Evolutionary conservation across 805 yeast genomes (phyloP), one percentile per base, ranked within the genome.

Genomic region (Debaryomyces tyrocola): DNA sequence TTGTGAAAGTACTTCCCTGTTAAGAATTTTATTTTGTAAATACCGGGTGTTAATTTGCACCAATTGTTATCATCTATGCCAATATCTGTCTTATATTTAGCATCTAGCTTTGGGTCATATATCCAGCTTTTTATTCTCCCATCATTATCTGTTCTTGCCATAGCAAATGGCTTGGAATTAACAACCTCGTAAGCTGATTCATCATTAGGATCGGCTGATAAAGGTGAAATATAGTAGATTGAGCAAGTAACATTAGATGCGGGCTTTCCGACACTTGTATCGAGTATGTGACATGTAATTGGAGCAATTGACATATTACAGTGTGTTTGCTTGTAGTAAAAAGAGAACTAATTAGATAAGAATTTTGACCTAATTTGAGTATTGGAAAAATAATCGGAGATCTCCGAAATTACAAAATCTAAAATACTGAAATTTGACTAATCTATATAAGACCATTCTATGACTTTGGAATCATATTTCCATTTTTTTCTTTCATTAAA

Each of bases 271-370:
- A 74, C 66, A 8, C 87, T 83, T 6, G 97, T 90, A 59, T 91
- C 96, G 18, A 91, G 73, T 8, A 91, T 80, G 63, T 91, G 98
- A 69, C 97, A 91, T 2, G 97, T 90, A 34, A 90, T 80, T 37
- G 92, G 92, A 28, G 64, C 68, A 29, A 63, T 68, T 15, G 67
- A 56, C 66, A 64, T 48, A 14, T n/a, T 28, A 11, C 4, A 20
- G n/a, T 15, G 18, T 38, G 14, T 21, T 21, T 24, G 27, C 10
- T 24, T 7, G 36, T 17, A 20, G 17, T n/a, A 24, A 33, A 42
- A 28, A 38, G 35, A 33, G n/a, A n/a, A 35, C 20, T 10, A 21
- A 37, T 21, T 41, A 33, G n/a, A 18, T 20, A n/a, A 34, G 27
- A 9, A 2, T 31, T 33, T 29, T 28, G 31, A 29, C 10, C 21